These are phyloP conservation scores for Acacia melanoxylon DNA, from an alignment of 306 rosid species.

Conservation along the genomic window DNA sequence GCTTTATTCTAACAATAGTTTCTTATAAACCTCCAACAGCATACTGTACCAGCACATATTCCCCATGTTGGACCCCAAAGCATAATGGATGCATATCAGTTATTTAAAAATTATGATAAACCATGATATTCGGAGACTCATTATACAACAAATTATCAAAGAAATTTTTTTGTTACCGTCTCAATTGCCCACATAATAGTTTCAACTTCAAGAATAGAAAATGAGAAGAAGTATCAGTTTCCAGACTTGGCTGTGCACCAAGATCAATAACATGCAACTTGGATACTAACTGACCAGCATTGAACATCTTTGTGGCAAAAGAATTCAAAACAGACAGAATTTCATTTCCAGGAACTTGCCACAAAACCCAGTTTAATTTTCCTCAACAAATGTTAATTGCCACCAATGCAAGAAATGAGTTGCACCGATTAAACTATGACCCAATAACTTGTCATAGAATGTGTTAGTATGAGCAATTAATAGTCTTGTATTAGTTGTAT, in stretches of 20 bases:
- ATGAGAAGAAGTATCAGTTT: constrained; percentile 25
- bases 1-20: no score
- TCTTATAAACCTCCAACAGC: no score
- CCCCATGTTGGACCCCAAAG: no score
- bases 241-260: constrained; percentile 98
- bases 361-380: constrained; percentile 24
- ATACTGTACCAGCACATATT: no score
- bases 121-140: not conserved
- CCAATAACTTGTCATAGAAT: no score
- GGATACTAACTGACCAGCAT: constrained; percentile 85
- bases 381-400: not conserved
- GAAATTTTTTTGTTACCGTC: not conserved
- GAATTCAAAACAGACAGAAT: constrained; percentile 84
- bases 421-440: no score
- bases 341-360: constrained; percentile 92
- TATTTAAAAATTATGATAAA: not conserved
- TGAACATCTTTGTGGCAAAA: constrained; percentile 88
- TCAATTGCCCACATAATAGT: constrained; percentile 18
- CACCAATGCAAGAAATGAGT: not conserved
- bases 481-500: no score
- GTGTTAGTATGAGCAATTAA: no score
- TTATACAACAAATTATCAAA: not conserved
- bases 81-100: not conserved
- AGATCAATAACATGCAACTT: constrained; percentile 96
- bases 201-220: not conserved